phyloP scores from a whole-genome alignment of 257 asterid species.

The Rhazya stricta region DNA sequence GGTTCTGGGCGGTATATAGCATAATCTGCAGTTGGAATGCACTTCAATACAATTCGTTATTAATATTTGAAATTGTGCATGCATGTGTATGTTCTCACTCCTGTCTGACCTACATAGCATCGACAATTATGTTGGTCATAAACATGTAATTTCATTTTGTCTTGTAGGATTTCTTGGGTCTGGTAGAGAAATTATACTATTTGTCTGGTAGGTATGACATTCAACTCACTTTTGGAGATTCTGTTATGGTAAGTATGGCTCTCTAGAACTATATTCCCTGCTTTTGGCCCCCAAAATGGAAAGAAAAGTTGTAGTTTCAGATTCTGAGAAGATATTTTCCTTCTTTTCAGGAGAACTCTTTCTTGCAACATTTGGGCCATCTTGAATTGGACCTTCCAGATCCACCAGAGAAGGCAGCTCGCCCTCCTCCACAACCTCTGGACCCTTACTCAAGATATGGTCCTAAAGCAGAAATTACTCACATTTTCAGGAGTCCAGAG shows the following conservation, averaged over 20 bases:
- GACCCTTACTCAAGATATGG: slow-evolving; percentile 73
- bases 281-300: no score
- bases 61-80: not conserved
- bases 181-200: slow-evolving; percentile 86
- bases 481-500: slow-evolving; percentile 85
- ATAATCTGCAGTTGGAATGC: not conserved
- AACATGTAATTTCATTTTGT: slow-evolving; percentile 17
- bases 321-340: slow-evolving; percentile 10
- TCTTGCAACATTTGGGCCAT: slow-evolving; percentile 69
- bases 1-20: not conserved
- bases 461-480: slow-evolving; percentile 84
- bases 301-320: not conserved
- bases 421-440: slow-evolving; percentile 78
- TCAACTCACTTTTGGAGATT: slow-evolving; percentile 87
- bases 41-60: not conserved
- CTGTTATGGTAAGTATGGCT: slow-evolving; percentile 62
- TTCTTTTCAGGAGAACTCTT: slow-evolving; percentile 81
- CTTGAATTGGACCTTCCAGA: slow-evolving; percentile 82
- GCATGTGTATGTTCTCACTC: not conserved
- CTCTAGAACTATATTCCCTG: not conserved
- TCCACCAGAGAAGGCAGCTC: slow-evolving; percentile 86
- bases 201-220: slow-evolving; percentile 81
- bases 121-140: not conserved
- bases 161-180: slow-evolving; percentile 94
- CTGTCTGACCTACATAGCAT: not conserved